Evolutionary conservation across 192 early-diverging fungal species (phyloP), one percentile per base, ranked within the genome.

Genomic region (Hyaloraphidium curvatum): DNA sequence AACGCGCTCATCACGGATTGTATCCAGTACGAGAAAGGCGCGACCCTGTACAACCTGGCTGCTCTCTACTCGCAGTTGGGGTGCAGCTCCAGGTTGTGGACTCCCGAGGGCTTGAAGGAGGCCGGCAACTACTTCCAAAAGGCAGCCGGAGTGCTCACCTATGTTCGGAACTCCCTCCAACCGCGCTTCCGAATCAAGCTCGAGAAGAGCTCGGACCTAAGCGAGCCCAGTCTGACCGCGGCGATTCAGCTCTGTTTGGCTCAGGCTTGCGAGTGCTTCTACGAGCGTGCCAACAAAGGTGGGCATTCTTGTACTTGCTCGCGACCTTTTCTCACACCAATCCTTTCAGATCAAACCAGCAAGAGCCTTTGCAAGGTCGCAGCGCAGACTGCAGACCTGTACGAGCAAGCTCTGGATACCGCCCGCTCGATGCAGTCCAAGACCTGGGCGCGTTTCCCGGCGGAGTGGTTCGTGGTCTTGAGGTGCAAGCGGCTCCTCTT

Each of bases 11-110:
- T 58, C 19, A 70, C 59, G 17, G 52, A 59, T n/a, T 77, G 72
- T 50, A 76, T 77, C 30, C 73, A 77, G 31, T 77, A 69, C 57
- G 75, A 77, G 62, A 77, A 76, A 50, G 75, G 73, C 1, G 50
- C 60, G 19, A 61, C 62, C 27, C 53, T 72, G 25, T 77, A 64
- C 57, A 77, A 77, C 39, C 28, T 75, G 28, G 75, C 68, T 28
- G 68, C 69, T 16, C 48, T 76, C 0, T 71, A 69, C 55, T 59
- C 63, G 2, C 68, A 68, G 22, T 39, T 77, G 2, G 75, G 59
- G 4, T 48, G 55, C 9, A 30, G 51, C 5, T 67, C 71, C 40
- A 41, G 64, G 13, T 4, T 60, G 2, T 70, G 63, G 58, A 60
- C 64, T 0, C 39, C 50, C 11, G 66, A 75, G 25, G 70, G 70